Evolutionary conservation across 305 asterid species (phyloP).

Genomic region (Fraxinus velutina): DNA sequence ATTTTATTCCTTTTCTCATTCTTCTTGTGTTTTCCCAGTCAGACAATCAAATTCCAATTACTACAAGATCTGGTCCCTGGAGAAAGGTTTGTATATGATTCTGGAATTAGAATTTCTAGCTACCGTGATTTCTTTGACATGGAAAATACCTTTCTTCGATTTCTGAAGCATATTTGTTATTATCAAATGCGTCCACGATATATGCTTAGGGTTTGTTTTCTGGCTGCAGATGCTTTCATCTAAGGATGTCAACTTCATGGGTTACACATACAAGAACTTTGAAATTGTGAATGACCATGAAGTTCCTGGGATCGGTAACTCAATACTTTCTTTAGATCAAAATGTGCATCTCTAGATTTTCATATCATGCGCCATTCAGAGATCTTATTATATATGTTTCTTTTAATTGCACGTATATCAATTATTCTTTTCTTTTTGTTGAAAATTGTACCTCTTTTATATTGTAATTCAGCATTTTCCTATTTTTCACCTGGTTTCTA

Average conservation of each 20-base stretch:
- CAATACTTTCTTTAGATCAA: constrained; percentile 5
- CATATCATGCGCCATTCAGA: neutral
- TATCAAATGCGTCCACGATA: neutral
- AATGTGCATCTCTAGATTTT: neutral
- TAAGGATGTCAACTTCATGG: constrained; percentile 89
- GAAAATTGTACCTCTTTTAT: neutral
- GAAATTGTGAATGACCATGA: constrained; percentile 85
- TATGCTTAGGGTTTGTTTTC: constrained; percentile 14
- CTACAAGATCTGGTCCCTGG: constrained; percentile 92
- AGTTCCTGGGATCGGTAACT: constrained; percentile 59
- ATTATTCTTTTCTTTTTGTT: neutral
- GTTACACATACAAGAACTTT: constrained; percentile 87
- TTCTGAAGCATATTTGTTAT: neutral
- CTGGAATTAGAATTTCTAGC: constrained; percentile 14
- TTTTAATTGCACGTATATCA: neutral
- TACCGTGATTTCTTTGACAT: neutral
- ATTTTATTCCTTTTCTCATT: constrained; percentile 18
- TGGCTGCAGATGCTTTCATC: constrained; percentile 81
- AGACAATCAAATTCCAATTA: constrained; percentile 55
- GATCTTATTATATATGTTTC: neutral
- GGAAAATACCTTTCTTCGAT: neutral
- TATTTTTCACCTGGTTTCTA: neutral
- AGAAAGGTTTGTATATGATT: constrained; percentile 64
- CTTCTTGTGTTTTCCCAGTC: constrained; percentile 38
- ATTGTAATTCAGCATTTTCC: neutral